Evolutionary conservation across 495 filamentous ascomycete genomes (phyloP), one percentile per base, ranked within the genome.

Genomic region (Tetracladium setigerum): DNA sequence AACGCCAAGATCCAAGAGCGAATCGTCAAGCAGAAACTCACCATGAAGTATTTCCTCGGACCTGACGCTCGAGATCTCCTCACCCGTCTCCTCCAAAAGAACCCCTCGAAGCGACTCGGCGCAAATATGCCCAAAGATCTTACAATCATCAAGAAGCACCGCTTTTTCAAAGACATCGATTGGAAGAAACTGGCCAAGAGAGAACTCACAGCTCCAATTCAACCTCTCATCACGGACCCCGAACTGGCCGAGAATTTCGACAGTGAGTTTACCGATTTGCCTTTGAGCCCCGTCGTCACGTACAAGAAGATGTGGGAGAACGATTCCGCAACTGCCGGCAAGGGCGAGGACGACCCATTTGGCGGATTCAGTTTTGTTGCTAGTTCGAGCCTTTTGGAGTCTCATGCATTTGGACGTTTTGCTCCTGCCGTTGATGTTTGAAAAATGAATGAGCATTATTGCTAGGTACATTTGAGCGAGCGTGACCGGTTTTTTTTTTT

Each of bases 321-420:
- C 5, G 50, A 53, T 4, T 38, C 57, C 19, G 45, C 50, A 10
- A 44, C 35, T 6, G 44, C 13, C 22, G 62, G 62, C 27, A 65
- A 66, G 50, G 63, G 55, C 7, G 79, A 77, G 54, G 74, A 79
- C 33, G 78, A 96, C 65, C 79, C 79, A 1, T 97, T 98, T 68
- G 89, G 90, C 13, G 92, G 94, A 2, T 98, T 98, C 62, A 95
- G 88, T 66, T 98, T 86, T 64, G 90, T 96, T 48, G 94, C 89
- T 16, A 86, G 87, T 42, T 83, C 75, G 60, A 95, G 90, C 58
- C 63, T 97, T 62, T 72, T 98, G 42, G 86, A 88, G 59, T 70
- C 75, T 35, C 61, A 67, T 46, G 66, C 61, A 16, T 59, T 59
- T 46, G 40, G 22, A 7, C 22, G 22, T 27, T 27, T 27, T 27